Evolutionary conservation across 352 stramenopile genomes (phyloP).

Genomic region (Pythium chondricola): DNA sequence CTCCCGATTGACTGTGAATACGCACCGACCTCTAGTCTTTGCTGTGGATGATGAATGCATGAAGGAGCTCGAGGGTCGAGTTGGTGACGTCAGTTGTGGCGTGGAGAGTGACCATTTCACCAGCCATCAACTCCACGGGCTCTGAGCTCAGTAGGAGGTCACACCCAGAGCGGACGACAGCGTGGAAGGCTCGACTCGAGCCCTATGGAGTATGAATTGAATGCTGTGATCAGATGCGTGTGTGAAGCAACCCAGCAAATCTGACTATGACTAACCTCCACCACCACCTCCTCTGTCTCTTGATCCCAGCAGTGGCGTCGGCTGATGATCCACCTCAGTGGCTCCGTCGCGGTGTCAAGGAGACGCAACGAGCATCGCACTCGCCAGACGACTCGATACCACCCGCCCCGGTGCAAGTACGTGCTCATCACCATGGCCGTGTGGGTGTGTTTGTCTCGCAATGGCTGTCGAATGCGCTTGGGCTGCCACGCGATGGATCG

Average conservation of each 20-base stretch:
- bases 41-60: no score
- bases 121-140: conserved; percentile 6
- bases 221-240: neutral
- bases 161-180: neutral
- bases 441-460: neutral
- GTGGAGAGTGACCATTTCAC: conserved; percentile 3
- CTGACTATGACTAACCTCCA: neutral
- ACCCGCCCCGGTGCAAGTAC: conserved; percentile 5
- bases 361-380: no score
- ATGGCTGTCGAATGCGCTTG: neutral
- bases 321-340: no score
- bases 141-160: conserved; percentile 3
- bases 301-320: conserved; percentile 8
- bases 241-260: no score
- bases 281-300: neutral
- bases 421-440: neutral
- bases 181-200: neutral
- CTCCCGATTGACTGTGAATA: no score
- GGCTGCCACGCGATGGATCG: conserved; percentile 1
- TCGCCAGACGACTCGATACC: conserved; percentile 12
- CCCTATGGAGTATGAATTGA: conserved; percentile 1
- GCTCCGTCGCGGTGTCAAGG: no score
- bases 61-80: no score
- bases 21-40: no score
- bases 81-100: no score